Percentiles rank a stretch among this genome's conserved stretches.
phyloP scores from a whole-genome alignment of 2,329 filamentous ascomycete species.

The Verticillium longisporum region DNA sequence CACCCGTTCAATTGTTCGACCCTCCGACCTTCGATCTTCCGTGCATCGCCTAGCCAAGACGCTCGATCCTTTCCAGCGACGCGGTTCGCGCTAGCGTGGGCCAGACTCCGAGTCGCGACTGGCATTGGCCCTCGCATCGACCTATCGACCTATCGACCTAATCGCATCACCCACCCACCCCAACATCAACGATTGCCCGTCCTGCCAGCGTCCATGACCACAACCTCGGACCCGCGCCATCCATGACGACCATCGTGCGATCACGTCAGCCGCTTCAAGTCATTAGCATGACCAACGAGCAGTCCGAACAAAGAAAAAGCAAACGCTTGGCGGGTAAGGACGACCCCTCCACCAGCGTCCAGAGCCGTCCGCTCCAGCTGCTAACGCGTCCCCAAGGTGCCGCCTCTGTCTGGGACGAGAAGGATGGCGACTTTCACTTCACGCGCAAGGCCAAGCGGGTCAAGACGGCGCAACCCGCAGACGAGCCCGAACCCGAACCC shows the following conservation, averaged over 20 bases:
- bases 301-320: conserved; percentile 53
- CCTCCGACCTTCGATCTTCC: neutral
- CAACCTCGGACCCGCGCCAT: conserved; percentile 30
- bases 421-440: conserved; percentile 73
- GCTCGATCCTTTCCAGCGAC: neutral
- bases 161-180: neutral
- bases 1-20: neutral
- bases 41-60: neutral
- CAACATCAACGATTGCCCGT: neutral
- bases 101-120: neutral
- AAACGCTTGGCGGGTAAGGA: conserved; percentile 58
- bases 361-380: neutral
- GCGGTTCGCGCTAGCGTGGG: neutral
- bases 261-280: conserved; percentile 58
- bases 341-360: neutral
- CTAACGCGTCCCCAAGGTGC: conserved; percentile 26
- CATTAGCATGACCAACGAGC: conserved; percentile 62
- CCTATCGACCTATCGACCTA: neutral
- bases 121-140: neutral
- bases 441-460: conserved; percentile 59
- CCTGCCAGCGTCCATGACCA: neutral
- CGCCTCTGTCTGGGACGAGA: conserved; percentile 44
- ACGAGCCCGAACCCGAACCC: conserved; percentile 30
- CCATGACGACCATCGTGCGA: conserved; percentile 65
- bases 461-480: conserved; percentile 46